Percentiles rank a stretch among this genome's conserved stretches.
These are phyloP conservation scores for Diaporthe citrichinensis DNA, from an alignment of 2,329 filamentous ascomycete genomes.

Conservation along the genomic window DNA sequence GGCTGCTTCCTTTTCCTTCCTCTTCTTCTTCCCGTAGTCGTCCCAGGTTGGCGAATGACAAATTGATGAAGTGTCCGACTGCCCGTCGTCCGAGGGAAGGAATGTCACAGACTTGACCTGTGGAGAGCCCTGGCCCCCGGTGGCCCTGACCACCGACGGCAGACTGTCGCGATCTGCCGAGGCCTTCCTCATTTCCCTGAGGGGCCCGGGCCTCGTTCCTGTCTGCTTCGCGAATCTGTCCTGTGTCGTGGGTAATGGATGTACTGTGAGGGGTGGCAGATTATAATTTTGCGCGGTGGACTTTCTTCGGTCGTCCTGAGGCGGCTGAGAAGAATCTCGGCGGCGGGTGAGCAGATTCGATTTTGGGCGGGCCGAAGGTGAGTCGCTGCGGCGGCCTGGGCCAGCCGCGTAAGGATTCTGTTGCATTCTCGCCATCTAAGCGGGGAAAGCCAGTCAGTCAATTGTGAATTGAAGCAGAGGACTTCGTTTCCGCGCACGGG, in stretches of 20 bases:
- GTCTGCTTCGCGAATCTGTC: slow-evolving; percentile 21
- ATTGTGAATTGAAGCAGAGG: slow-evolving; percentile 31
- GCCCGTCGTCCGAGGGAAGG: slow-evolving; percentile 50
- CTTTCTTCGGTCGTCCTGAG: slow-evolving; percentile 24
- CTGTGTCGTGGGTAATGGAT: slow-evolving; percentile 18
- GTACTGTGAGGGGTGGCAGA: slow-evolving; percentile 31
- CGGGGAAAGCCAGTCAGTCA: slow-evolving; percentile 34
- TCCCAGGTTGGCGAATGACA: slow-evolving; percentile 76
- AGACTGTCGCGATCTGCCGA: slow-evolving; percentile 38
- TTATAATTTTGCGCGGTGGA: slow-evolving; percentile 22
- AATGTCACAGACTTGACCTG: slow-evolving; percentile 59
- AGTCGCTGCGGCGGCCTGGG: slow-evolving; percentile 40
- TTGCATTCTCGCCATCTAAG: slow-evolving; percentile 50
- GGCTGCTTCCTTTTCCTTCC: slow-evolving; percentile 62
- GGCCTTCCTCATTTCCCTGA: slow-evolving; percentile 44
- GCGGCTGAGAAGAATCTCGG: slow-evolving; percentile 36
- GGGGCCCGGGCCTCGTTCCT: slow-evolving; percentile 3
- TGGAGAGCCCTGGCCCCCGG: slow-evolving; percentile 40
- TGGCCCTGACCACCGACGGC: slow-evolving; percentile 38
- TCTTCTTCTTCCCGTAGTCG: slow-evolving; percentile 66
- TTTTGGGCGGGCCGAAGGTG: slow-evolving; percentile 37
- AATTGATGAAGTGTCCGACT: slow-evolving; percentile 64
- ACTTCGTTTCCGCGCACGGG: not conserved
- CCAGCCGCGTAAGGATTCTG: slow-evolving; percentile 24
- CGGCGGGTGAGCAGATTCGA: slow-evolving; percentile 40